These are phyloP conservation scores for Paracorniculantispora psalliotae DNA, from an alignment of 2,329 filamentous ascomycete genomes.

Conservation along the genomic window DNA sequence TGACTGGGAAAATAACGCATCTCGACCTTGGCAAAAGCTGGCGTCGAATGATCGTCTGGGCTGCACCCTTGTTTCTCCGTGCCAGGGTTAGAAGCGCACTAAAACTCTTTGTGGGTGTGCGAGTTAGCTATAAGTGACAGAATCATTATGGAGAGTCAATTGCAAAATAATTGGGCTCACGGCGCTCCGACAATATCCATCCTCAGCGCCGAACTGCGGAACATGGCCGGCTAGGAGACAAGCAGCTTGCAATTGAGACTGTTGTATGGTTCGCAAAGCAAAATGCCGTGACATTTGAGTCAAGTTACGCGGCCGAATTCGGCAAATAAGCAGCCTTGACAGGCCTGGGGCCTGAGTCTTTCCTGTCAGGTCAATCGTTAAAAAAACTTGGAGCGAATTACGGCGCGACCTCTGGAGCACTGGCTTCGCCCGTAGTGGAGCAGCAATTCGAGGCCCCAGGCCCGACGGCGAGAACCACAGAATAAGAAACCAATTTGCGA, in stretches of 20 bases:
- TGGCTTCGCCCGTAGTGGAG: background rate
- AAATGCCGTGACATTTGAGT: too few species aligned
- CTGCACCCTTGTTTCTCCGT: background rate
- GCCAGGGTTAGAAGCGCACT: background rate
- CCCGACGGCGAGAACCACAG: background rate
- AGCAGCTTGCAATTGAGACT: background rate
- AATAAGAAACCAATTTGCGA: background rate
- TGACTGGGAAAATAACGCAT: slow-evolving; percentile 1
- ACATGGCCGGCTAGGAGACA: background rate
- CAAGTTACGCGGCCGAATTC: too few species aligned
- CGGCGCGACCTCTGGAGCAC: background rate
- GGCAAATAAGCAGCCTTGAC: too few species aligned
- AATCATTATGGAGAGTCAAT: background rate
- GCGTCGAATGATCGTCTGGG: background rate
- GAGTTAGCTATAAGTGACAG: background rate
- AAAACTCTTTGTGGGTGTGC: background rate
- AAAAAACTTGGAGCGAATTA: background rate
- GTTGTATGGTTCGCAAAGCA: too few species aligned
- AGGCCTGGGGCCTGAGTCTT: too few species aligned
- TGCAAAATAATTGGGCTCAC: background rate
- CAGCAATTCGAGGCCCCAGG: background rate
- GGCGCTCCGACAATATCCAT: background rate
- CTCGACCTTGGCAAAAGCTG: background rate
- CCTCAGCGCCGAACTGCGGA: background rate
- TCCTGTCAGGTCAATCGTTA: too few species aligned